A percentile compares a stretch with the other conserved stretches of the same genome.
phyloP scores from a whole-genome alignment of 805 yeast species.

The Yarrowia deformans region DNA sequence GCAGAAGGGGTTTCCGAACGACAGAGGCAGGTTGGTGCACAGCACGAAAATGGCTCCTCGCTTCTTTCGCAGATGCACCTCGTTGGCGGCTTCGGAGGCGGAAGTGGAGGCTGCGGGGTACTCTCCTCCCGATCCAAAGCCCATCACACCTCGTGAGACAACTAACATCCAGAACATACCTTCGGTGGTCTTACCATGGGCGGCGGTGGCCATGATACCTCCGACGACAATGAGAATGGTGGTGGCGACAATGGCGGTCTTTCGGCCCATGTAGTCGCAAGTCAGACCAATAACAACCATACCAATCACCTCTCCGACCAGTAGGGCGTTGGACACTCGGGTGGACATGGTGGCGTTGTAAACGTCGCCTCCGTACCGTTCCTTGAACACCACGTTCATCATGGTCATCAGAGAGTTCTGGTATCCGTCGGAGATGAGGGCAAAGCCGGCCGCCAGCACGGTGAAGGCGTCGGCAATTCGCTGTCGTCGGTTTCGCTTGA shows the following conservation, averaged over 20 bases:
- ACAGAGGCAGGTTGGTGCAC: conserved; percentile 75
- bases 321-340: conserved; percentile 70
- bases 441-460: conserved; percentile 74
- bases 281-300: conserved; percentile 70
- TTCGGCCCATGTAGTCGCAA: conserved; percentile 72
- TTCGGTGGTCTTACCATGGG: conserved; percentile 63
- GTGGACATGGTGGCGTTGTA: conserved; percentile 61
- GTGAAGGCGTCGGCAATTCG: conserved; percentile 46
- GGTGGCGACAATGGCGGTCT: conserved; percentile 69
- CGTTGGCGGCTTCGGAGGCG: conserved; percentile 78
- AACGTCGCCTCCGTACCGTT: conserved; percentile 53
- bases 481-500: conserved; percentile 36
- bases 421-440: conserved; percentile 78
- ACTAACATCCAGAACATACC: conserved; percentile 83
- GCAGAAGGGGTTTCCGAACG: conserved; percentile 83
- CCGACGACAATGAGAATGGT: conserved; percentile 69
- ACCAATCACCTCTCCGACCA: conserved; percentile 75
- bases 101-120: conserved; percentile 73
- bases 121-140: conserved; percentile 82
- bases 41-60: conserved; percentile 72
- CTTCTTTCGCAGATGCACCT: conserved; percentile 53
- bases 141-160: conserved; percentile 76
- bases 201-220: conserved; percentile 69
- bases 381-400: conserved; percentile 64
- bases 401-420: conserved; percentile 78